Conservation (phyloP, 805 yeast genomes). For the Yarrowia porcina region DNA sequence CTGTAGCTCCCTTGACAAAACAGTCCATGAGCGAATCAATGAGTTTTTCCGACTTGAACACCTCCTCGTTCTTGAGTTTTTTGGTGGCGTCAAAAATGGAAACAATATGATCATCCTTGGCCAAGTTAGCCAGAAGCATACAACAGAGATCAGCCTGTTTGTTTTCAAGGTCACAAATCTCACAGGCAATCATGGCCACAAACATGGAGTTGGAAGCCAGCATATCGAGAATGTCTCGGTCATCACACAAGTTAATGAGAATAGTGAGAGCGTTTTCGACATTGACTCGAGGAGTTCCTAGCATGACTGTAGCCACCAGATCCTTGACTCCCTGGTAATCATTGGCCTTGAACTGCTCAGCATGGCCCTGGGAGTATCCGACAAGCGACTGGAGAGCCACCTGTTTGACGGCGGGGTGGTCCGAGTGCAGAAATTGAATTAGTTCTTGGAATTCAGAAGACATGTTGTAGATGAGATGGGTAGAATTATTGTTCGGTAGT, state of each 20-base stretch:
- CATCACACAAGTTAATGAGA: constrained; percentile 78
- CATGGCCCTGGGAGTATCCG: constrained; percentile 73
- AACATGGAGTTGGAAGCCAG: constrained; percentile 65
- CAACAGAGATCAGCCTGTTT: constrained; percentile 75
- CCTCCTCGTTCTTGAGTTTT: constrained; percentile 33
- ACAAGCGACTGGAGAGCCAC: constrained; percentile 82
- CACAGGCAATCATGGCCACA: constrained; percentile 34
- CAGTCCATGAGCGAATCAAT: constrained; percentile 84
- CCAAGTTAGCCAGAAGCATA: constrained; percentile 79
- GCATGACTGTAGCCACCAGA: constrained; percentile 53
- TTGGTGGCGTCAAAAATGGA: constrained; percentile 60
- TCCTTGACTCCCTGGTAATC: constrained; percentile 69
- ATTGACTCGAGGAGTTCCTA: constrained; percentile 26
- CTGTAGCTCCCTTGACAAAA: constrained; percentile 78
- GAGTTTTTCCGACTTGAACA: constrained; percentile 50
- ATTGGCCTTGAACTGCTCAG: constrained; percentile 63
- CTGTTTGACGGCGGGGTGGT: constrained; percentile 72
- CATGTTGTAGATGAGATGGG: background rate
- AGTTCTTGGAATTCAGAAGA: constrained; percentile 41
- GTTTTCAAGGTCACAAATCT: constrained; percentile 52
- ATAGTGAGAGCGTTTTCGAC: constrained; percentile 59
- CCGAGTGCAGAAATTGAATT: constrained; percentile 77
- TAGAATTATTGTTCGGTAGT: constrained; percentile 33
- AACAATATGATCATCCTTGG: constrained; percentile 67
- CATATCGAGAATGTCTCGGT: constrained; percentile 55